A percentile compares a stretch with the other conserved stretches of the same genome.
Evolutionary conservation across 2,329 filamentous ascomycete genomes (phyloP).

Genomic region (Escovopsis sp.): DNA sequence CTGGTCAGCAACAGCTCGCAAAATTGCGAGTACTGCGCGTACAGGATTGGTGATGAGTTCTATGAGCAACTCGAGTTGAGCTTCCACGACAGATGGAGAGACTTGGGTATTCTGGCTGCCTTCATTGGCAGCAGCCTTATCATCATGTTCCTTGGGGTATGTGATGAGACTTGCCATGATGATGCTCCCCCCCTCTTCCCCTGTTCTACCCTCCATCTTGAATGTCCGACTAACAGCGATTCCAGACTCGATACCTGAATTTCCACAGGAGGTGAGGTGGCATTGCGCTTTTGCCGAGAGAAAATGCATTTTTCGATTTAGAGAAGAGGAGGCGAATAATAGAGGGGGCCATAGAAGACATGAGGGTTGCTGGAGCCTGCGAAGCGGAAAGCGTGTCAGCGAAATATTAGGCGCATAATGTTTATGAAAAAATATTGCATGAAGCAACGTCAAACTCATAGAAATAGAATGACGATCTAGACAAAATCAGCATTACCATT

Average conservation of each 20-base stretch:
- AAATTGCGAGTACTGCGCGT: constrained; percentile 69
- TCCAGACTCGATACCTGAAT: constrained; percentile 35
- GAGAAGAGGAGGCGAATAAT: too few relatives aligned
- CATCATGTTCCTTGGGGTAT: constrained; percentile 37
- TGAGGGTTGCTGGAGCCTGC: too few relatives aligned
- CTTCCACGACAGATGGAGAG: constrained; percentile 61
- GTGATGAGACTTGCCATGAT: constrained; percentile 17
- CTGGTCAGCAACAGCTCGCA: constrained; percentile 49
- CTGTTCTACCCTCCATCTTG: not conserved
- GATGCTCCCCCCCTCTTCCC: too few relatives aligned
- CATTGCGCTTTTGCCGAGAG: too few relatives aligned
- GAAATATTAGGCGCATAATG: not conserved
- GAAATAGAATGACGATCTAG: not conserved
- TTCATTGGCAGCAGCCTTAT: constrained; percentile 68
- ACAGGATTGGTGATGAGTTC: constrained; percentile 65
- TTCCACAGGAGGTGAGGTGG: constrained; percentile 31
- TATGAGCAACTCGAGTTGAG: constrained; percentile 50
- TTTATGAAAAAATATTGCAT: too few relatives aligned
- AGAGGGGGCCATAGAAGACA: too few relatives aligned
- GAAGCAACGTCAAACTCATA: not conserved
- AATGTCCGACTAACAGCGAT: constrained; percentile 1
- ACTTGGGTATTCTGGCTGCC: constrained; percentile 61
- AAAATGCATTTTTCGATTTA: too few relatives aligned
- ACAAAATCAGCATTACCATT: too few relatives aligned
- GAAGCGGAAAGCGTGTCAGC: too few relatives aligned